Conservation (phyloP, 2,329 filamentous ascomycete genomes). For the Ophiostoma tasmaniense region DNA sequence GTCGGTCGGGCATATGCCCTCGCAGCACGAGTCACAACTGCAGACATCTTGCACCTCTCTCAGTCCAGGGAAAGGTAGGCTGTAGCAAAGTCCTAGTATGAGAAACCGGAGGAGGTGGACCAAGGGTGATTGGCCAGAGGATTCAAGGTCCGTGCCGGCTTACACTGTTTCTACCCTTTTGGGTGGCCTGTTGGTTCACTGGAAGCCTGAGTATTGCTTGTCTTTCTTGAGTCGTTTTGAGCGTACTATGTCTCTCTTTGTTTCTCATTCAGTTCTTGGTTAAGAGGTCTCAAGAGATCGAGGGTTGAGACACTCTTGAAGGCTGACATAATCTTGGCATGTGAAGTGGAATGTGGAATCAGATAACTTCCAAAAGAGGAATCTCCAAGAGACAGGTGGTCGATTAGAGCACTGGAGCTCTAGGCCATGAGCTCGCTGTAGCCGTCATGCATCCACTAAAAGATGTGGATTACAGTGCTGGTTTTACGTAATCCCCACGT, state of each 20-base stretch:
- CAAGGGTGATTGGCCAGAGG: neutral
- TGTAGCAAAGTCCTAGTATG: neutral
- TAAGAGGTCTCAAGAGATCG: neutral
- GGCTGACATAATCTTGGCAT: neutral
- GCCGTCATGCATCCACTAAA: neutral
- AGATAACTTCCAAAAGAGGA: neutral
- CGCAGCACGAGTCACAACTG: neutral
- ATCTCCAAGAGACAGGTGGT: neutral
- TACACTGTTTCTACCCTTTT: neutral
- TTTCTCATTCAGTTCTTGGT: neutral
- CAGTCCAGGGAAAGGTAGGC: neutral
- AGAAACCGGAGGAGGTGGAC: neutral
- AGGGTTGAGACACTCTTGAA: neutral
- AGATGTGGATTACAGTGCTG: neutral
- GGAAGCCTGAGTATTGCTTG: neutral
- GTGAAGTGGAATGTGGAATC: neutral
- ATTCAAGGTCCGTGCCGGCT: neutral
- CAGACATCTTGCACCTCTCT: neutral
- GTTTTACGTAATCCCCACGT: neutral
- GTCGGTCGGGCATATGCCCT: neutral
- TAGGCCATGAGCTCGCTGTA: neutral
- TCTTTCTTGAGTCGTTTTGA: neutral
- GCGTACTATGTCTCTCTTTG: neutral
- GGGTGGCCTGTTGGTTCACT: neutral
- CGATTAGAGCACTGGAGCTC: neutral